Conservation (phyloP, 495 filamentous ascomycete genomes). For the Annulohypoxylon bovei region DNA sequence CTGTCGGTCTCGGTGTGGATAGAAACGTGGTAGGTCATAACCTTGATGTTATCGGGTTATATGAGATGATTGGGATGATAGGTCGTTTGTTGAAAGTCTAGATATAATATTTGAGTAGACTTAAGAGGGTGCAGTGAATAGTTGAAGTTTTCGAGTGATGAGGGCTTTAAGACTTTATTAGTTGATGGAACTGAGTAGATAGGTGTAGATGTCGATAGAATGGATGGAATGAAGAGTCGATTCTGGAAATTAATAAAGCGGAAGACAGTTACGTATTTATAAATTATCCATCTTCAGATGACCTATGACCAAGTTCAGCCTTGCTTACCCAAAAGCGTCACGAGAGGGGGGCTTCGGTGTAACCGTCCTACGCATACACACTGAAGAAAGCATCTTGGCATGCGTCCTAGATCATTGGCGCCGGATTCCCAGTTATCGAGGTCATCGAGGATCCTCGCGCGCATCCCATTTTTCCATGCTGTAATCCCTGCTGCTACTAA, state of each 20-base stretch:
- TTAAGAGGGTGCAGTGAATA: neutral
- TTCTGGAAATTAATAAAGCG: neutral
- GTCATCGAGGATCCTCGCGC: constrained; percentile 23
- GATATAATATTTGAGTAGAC: neutral
- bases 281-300: constrained; percentile 23
- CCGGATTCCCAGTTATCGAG: constrained; percentile 17
- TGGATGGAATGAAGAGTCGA: constrained; percentile 6
- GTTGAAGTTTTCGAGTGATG: neutral
- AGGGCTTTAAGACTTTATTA: neutral
- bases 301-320: constrained; percentile 34
- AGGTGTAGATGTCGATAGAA: neutral
- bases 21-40: neutral
- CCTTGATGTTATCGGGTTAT: neutral
- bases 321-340: constrained; percentile 35
- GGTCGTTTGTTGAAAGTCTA: neutral
- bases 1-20: constrained; percentile 19
- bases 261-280: constrained; percentile 27
- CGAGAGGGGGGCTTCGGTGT: constrained; percentile 25
- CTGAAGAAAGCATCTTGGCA: constrained; percentile 8
- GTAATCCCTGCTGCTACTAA: constrained; percentile 29
- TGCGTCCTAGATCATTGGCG: constrained; percentile 15
- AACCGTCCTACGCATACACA: constrained; percentile 18
- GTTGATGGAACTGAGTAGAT: neutral
- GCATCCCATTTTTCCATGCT: constrained; percentile 33
- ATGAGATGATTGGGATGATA: neutral